phyloP scores from a whole-genome alignment of 257 asterid genomes.

The Plantago elongata region DNA sequence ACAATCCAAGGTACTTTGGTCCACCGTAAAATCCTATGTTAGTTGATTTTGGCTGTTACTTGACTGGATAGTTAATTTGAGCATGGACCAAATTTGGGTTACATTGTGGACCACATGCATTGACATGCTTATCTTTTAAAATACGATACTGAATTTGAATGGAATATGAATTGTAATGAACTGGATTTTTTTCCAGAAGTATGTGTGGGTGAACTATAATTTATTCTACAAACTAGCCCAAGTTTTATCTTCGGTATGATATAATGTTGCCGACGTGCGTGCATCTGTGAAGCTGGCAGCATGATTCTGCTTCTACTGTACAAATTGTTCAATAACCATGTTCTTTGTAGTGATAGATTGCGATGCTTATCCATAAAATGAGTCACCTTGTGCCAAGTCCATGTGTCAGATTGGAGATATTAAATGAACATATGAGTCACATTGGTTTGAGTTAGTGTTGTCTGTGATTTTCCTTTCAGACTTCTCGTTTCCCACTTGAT shows the following conservation, averaged over 20 bases:
- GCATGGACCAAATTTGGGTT: no score
- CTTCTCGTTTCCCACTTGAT: not conserved
- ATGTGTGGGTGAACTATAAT: no score
- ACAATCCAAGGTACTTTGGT: conserved; percentile 78
- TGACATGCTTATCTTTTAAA: not conserved
- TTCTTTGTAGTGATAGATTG: not conserved
- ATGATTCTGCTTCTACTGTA: not conserved
- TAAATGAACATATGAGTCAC: not conserved
- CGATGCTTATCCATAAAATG: no score
- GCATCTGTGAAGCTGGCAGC: not conserved
- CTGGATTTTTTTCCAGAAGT: no score
- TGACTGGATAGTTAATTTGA: not conserved
- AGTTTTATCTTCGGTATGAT: not conserved
- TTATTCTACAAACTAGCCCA: no score
- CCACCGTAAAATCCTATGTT: conserved; percentile 2
- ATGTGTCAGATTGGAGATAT: no score
- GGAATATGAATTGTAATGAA: not conserved
- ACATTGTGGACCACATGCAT: no score
- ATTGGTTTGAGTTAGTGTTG: no score
- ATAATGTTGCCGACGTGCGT: not conserved
- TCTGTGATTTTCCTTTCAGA: not conserved
- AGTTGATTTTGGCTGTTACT: not conserved
- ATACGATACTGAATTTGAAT: not conserved
- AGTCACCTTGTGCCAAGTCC: no score
- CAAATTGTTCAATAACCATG: not conserved